Conservation (phyloP, 2,329 filamentous ascomycete species). For the Verticillium alfalfae region DNA sequence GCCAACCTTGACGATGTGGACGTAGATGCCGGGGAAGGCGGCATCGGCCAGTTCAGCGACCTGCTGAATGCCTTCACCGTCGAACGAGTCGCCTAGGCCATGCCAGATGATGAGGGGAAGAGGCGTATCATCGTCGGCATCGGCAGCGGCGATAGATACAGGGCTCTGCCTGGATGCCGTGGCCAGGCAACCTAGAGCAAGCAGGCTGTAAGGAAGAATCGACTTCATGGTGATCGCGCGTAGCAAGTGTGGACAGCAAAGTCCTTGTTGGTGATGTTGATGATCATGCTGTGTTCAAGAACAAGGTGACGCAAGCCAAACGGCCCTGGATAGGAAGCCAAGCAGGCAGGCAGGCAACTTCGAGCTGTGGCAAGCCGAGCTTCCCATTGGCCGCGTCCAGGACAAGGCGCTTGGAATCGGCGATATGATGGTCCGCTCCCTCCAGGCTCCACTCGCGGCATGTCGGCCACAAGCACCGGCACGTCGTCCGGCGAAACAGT, state of each 20-base stretch:
- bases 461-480: not conserved
- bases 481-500: not conserved
- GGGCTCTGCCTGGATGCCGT: constrained; percentile 7
- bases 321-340: constrained; percentile 5
- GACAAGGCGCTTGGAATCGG: not conserved
- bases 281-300: not conserved
- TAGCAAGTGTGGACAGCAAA: constrained; percentile 3
- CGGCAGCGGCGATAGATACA: constrained; percentile 3
- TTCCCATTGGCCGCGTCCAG: constrained; percentile 10
- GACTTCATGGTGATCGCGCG: constrained; percentile 18
- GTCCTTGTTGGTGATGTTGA: not conserved
- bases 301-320: not conserved
- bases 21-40: constrained; percentile 75
- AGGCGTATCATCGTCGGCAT: constrained; percentile 54
- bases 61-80: constrained; percentile 65
- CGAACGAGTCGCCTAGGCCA: constrained; percentile 70
- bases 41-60: constrained; percentile 67
- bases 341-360: not conserved
- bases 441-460: not conserved
- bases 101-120: constrained; percentile 95
- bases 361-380: constrained; percentile 4
- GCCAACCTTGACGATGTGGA: constrained; percentile 72
- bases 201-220: constrained; percentile 24
- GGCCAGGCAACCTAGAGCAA: constrained; percentile 19
- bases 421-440: not conserved